Evolutionary conservation across 495 filamentous ascomycete species (phyloP).

Genomic region (Elaphomyces granulatus): DNA sequence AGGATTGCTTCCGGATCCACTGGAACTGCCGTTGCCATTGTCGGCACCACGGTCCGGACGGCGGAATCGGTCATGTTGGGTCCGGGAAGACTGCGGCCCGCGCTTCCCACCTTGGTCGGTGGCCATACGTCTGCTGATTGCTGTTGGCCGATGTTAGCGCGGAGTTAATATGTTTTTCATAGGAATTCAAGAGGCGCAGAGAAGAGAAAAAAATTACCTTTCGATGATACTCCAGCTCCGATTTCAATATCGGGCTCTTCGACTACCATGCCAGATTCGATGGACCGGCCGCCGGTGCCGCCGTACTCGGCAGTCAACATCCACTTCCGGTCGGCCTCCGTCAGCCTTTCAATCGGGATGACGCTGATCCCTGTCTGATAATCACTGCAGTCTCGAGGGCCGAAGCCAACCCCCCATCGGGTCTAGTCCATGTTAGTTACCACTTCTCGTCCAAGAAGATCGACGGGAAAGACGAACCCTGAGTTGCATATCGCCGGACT

Average conservation of each 20-base stretch:
- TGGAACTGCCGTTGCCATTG: slow-evolving; percentile 11
- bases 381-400: slow-evolving; percentile 92
- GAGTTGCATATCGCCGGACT: slow-evolving; percentile 55
- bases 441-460: no score
- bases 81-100: slow-evolving; percentile 55
- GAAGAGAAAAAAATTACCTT: slow-evolving; percentile 36
- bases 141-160: slow-evolving; percentile 25
- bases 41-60: slow-evolving; percentile 24
- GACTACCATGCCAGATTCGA: slow-evolving; percentile 73
- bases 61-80: slow-evolving; percentile 31
- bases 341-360: slow-evolving; percentile 82
- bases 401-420: slow-evolving; percentile 95
- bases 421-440: slow-evolving; percentile 45
- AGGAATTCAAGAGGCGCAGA: not conserved
- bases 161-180: slow-evolving; percentile 1
- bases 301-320: slow-evolving; percentile 90
- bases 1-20: slow-evolving; percentile 4
- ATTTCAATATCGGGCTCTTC: slow-evolving; percentile 99
- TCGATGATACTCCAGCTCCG: slow-evolving; percentile 89
- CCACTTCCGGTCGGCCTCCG: slow-evolving; percentile 95
- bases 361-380: slow-evolving; percentile 85
- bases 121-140: slow-evolving; percentile 70
- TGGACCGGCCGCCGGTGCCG: slow-evolving; percentile 69
- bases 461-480: slow-evolving; percentile 45
- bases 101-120: slow-evolving; percentile 62